A percentile compares a stretch with the other conserved stretches of the same genome.
Conservation (phyloP, 2,329 filamentous ascomycete species). For the Didymella arachidicola region DNA sequence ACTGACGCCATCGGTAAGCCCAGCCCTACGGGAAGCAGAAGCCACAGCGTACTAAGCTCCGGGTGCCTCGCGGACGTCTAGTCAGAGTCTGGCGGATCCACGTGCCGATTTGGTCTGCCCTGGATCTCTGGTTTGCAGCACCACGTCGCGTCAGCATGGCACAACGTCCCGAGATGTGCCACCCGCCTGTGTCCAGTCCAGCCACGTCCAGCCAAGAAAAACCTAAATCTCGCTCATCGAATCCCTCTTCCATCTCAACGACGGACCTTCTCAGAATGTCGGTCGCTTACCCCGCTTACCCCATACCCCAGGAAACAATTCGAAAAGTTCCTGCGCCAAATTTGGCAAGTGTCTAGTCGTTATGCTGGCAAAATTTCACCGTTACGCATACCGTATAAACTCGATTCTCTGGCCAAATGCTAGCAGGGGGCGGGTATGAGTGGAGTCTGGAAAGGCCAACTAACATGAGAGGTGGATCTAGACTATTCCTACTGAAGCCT, state of each 20-base stretch:
- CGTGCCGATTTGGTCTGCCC: neutral
- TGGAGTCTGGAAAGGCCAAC: no score
- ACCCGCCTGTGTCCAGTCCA: neutral
- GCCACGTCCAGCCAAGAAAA: neutral
- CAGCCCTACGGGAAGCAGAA: neutral
- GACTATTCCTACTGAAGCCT: no score
- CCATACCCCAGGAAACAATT: neutral
- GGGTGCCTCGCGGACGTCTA: neutral
- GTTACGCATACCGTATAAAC: no score
- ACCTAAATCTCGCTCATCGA: neutral
- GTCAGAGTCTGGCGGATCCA: neutral
- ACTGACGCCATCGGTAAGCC: neutral
- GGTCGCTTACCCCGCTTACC: neutral
- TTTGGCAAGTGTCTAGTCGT: neutral
- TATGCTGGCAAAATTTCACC: neutral
- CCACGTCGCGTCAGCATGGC: neutral
- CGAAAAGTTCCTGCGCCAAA: neutral
- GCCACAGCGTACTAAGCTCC: neutral
- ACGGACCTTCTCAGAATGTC: neutral
- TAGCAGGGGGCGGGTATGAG: no score
- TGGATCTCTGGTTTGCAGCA: neutral
- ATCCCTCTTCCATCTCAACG: neutral
- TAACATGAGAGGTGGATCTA: no score
- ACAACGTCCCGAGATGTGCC: neutral
- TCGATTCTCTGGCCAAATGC: no score